phyloP scores from a whole-genome alignment of 2,329 filamentous ascomycete genomes.

The Exophiala viscosa region DNA sequence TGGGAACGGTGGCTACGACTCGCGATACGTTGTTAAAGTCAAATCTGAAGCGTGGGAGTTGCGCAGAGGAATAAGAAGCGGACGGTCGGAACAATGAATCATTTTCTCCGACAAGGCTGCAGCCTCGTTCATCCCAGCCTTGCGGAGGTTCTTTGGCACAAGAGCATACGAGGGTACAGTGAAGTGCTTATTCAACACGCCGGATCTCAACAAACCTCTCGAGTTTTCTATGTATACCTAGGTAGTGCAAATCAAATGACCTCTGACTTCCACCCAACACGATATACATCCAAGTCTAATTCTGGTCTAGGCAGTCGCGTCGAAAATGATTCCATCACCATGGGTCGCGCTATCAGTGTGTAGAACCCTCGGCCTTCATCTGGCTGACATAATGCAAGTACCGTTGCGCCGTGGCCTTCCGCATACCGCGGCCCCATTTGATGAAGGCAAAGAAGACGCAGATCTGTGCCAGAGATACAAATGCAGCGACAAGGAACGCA shows the following conservation, averaged over 20 bases:
- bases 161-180: too few relatives aligned
- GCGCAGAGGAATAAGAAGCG: neutral
- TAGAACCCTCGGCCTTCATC: neutral
- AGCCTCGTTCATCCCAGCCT: neutral
- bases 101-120: neutral
- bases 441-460: conserved; percentile 46
- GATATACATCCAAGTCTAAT: too few relatives aligned
- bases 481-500: conserved; percentile 43
- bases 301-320: too few relatives aligned
- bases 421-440: conserved; percentile 43
- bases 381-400: neutral
- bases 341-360: neutral
- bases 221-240: neutral
- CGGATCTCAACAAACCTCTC: neutral
- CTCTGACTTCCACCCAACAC: too few relatives aligned
- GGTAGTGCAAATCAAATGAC: too few relatives aligned
- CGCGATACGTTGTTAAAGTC: neutral
- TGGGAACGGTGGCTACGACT: neutral
- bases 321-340: too few relatives aligned
- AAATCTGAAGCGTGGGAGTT: neutral
- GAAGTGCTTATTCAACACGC: too few relatives aligned
- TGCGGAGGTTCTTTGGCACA: neutral
- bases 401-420: neutral
- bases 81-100: neutral
- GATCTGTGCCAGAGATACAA: conserved; percentile 38